Evolutionary conservation across 2,329 filamentous ascomycete genomes (phyloP).

Genomic region (Calycina marina): DNA sequence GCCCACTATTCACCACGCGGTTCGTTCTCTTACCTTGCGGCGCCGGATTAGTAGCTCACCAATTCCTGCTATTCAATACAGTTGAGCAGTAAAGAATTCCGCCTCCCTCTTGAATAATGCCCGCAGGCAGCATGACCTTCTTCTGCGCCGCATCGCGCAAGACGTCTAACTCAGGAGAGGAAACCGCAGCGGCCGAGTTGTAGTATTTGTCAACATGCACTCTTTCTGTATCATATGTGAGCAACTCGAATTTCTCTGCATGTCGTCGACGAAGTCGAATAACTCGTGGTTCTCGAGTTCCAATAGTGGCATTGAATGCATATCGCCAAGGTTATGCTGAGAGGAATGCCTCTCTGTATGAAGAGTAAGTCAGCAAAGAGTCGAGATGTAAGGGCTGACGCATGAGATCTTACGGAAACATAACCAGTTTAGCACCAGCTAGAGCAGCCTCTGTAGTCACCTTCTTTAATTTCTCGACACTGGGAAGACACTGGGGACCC

Average conservation of each 20-base stretch:
- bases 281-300: conserved; percentile 27
- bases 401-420: no score
- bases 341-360: conserved; percentile 27
- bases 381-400: no score
- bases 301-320: conserved; percentile 28
- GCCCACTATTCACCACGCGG: conserved; percentile 4
- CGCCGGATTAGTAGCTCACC: conserved; percentile 25
- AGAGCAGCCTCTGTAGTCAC: conserved; percentile 24
- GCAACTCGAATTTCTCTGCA: no score
- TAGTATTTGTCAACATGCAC: conserved; percentile 24
- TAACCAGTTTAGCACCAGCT: conserved; percentile 26
- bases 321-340: conserved; percentile 30
- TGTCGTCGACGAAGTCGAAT: conserved; percentile 4
- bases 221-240: no score
- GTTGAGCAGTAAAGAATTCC: conserved; percentile 28
- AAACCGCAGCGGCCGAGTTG: conserved; percentile 25
- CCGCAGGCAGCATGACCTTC: conserved; percentile 24
- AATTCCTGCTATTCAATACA: conserved; percentile 24
- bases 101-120: conserved; percentile 28
- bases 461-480: conserved; percentile 23
- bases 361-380: no score
- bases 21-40: conserved; percentile 22
- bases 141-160: conserved; percentile 24
- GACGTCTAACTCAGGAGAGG: conserved; percentile 24
- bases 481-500: conserved; percentile 28